These are phyloP conservation scores for Zygoascus biomembranicola DNA, from an alignment of 805 yeast species.

Conservation along the genomic window DNA sequence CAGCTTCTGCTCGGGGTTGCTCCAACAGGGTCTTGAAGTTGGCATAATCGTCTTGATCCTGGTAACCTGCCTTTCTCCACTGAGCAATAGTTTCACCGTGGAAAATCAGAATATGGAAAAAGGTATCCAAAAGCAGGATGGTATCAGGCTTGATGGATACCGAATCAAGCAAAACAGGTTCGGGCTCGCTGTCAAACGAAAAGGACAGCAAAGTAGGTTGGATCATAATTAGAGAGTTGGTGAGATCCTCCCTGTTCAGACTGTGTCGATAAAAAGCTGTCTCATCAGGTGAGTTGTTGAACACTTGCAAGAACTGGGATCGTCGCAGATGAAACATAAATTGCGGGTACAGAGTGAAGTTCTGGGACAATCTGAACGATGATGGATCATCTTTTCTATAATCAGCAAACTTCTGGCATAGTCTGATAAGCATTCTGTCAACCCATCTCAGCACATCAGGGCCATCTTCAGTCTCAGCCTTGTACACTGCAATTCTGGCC, in stretches of 20 bases:
- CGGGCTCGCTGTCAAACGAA: conserved; percentile 74
- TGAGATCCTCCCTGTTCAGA: conserved; percentile 82
- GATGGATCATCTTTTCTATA: conserved; percentile 78
- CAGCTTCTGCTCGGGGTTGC: conserved; percentile 88
- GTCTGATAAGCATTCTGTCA: conserved; percentile 80
- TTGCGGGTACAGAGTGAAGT: conserved; percentile 86
- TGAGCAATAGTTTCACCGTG: conserved; percentile 92
- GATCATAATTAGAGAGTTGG: conserved; percentile 90
- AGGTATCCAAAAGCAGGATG: conserved; percentile 84
- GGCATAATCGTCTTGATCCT: conserved; percentile 81
- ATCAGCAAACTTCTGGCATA: conserved; percentile 91
- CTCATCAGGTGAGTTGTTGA: conserved; percentile 98
- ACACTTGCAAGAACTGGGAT: conserved; percentile 90
- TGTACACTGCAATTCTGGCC: conserved; percentile 85
- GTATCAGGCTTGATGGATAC: conserved; percentile 84
- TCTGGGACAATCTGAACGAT: conserved; percentile 75
- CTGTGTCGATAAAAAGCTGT: conserved; percentile 95
- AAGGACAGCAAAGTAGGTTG: conserved; percentile 93
- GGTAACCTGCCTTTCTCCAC: conserved; percentile 95
- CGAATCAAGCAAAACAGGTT: conserved; percentile 88
- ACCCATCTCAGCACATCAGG: conserved; percentile 93
- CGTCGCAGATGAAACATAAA: conserved; percentile 93
- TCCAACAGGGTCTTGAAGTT: conserved; percentile 81
- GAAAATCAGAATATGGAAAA: conserved; percentile 91
- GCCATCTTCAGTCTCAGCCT: conserved; percentile 75